Base-by-base conservation (phyloP, 345 rosid species). In the Acer campestre region DNA sequence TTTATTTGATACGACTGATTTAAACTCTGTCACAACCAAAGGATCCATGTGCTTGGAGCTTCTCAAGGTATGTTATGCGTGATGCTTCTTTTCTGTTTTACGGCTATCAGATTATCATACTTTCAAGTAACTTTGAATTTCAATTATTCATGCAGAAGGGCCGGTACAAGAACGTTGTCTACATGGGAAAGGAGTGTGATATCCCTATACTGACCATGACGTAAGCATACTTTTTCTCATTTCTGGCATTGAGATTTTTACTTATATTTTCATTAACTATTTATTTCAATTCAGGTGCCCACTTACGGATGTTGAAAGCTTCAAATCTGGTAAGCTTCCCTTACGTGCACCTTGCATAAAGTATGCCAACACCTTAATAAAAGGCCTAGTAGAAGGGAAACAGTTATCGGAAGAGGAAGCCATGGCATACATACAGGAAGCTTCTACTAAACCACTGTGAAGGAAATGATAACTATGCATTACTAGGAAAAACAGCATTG, bases 181-280 rank as follows among this genome's bases (percentile, higher is more conserved):
- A 81, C 91, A 55, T 96, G 81, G 98, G 97, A 63, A 88, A 85
- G 86, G 88, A 91, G 79, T 14, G 56, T 0, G 85, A 74, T 71
- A 70, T 92, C 44, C 93, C 99, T 20, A 81, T 96, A 62, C 80
- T 96, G 63, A 89, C 99, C 42, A 94, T 92, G 92, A 94, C 97
- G 98, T 90, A 84, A 2, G 92, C 63, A 23, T 42, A 7, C 56
- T 12, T 17, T 14, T 63, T 74, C 4, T 56, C 51, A 23, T 27
- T 61, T 61, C 18, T 58, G 6, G 70, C 18, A 42, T 70, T 14
- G 25, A 12, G 16, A 18, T 44, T 59, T 72, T 56, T 55, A 3
- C 46, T 71, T 53, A 3, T 20, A 8, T 20, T 17, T 20, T 17
- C 9, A 67, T 74, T 64, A 29, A 17, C 10, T 46, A 46, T 46